Evolutionary conservation across 2,329 filamentous ascomycete species (phyloP).

Genomic region (Aspergillus vadensis): DNA sequence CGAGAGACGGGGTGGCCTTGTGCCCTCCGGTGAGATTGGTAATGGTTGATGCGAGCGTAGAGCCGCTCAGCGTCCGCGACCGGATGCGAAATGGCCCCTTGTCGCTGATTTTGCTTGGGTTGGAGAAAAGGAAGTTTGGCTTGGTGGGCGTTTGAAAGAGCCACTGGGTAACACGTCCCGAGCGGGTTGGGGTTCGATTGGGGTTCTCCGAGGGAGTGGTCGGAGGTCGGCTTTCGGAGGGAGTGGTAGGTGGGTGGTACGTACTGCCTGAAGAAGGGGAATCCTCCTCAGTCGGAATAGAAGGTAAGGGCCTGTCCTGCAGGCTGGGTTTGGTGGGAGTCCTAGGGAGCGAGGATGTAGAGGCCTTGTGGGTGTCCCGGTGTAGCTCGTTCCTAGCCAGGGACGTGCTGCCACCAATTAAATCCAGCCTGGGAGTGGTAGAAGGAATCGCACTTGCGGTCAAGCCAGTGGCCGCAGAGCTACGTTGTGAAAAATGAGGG

Average conservation of each 20-base stretch:
- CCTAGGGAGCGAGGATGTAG: constrained; percentile 21
- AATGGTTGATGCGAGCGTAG: constrained; percentile 36
- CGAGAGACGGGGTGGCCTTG: constrained; percentile 31
- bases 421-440: constrained; percentile 16
- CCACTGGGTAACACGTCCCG: constrained; percentile 36
- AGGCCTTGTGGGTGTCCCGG: constrained; percentile 3
- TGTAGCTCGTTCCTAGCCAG: constrained; percentile 5
- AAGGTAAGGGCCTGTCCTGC: constrained; percentile 26
- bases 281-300: constrained; percentile 21
- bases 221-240: constrained; percentile 13
- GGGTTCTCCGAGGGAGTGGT: constrained; percentile 9
- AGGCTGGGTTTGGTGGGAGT: constrained; percentile 28
- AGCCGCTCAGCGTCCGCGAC: constrained; percentile 39
- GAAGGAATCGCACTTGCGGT: constrained; percentile 16
- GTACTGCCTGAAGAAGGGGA: constrained; percentile 2
- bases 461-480: constrained; percentile 17
- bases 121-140: constrained; percentile 11
- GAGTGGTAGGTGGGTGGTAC: constrained; percentile 14
- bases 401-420: constrained; percentile 14
- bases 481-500: constrained; percentile 34
- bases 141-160: constrained; percentile 26
- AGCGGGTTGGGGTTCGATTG: constrained; percentile 23
- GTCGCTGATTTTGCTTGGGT: constrained; percentile 19
- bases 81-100: constrained; percentile 31
- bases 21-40: constrained; percentile 24